phyloP scores from a whole-genome alignment of 2,329 filamentous ascomycete genomes.

The Curvularia verruculosa region DNA sequence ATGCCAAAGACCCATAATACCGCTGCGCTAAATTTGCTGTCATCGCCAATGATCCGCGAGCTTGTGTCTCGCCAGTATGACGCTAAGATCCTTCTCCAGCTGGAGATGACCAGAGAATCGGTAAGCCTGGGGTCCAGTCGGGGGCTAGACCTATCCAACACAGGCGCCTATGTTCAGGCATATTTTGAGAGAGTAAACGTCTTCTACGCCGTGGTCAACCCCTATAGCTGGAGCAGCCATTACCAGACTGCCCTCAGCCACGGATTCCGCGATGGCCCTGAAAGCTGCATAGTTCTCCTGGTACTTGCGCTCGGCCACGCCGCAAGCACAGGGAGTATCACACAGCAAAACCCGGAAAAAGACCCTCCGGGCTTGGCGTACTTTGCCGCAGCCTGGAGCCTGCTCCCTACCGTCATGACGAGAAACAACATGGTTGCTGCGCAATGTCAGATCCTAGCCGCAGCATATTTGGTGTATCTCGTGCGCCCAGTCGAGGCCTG shows the following conservation, averaged over 20 bases:
- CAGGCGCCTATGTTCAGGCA: slow-evolving; percentile 74
- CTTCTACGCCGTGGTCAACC: slow-evolving; percentile 86
- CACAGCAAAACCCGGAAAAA: slow-evolving; percentile 69
- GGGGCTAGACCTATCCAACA: slow-evolving; percentile 75
- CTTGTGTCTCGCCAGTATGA: slow-evolving; percentile 79
- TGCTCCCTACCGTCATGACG: slow-evolving; percentile 79
- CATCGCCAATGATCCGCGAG: slow-evolving; percentile 81
- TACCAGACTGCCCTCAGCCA: slow-evolving; percentile 77
- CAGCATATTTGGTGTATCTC: slow-evolving; percentile 82
- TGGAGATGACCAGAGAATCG: slow-evolving; percentile 81
- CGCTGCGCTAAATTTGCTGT: slow-evolving; percentile 76
- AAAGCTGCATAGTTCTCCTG: slow-evolving; percentile 81
- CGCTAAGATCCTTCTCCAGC: slow-evolving; percentile 78
- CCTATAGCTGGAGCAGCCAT: slow-evolving; percentile 77
- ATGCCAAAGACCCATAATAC: slow-evolving; percentile 88
- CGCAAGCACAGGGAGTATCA: slow-evolving; percentile 76
- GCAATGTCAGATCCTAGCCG: slow-evolving; percentile 80
- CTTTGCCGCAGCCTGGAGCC: slow-evolving; percentile 79
- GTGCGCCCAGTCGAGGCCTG: slow-evolving; percentile 83
- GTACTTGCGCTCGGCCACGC: slow-evolving; percentile 80
- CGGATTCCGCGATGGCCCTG: slow-evolving; percentile 77
- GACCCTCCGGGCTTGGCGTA: slow-evolving; percentile 78
- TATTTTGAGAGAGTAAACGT: slow-evolving; percentile 83
- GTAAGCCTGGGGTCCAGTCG: slow-evolving; percentile 64
- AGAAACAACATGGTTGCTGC: slow-evolving; percentile 77